Evolutionary conservation across 371 early-diverging fungal species (phyloP), one percentile per base, ranked within the genome.

Genomic region (Phascolomyces articulosus): DNA sequence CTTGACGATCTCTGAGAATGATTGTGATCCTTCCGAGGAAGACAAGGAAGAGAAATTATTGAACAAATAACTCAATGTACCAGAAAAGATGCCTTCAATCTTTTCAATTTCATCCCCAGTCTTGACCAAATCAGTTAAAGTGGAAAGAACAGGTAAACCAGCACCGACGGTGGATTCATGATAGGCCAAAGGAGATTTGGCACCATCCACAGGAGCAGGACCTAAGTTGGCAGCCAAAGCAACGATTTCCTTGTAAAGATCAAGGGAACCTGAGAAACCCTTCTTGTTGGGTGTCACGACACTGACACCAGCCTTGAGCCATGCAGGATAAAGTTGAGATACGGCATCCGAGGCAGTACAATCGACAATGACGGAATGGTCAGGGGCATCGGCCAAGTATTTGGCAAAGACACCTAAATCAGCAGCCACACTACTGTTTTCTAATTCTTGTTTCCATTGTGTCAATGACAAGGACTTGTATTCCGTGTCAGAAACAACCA

Each of bases 161-260:
- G 99, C 99, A 55, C 98, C 99, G n/a, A 97, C 98, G 20, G 97
- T 98, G 38, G 94, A 85, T 78, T 98, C 99, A 72, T 98, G 96
- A 74, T 88, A 92, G 34, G 90, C 88, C 23, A 89, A 67, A 21
- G 89, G 88, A 15, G 75, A 77, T 23, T 71, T 68, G 11, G 64
- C 66, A 20, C 57, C 56, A 40, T 66, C 60, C 0, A n/a, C n/a
- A 11, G 34, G 6, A 11, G 38, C n/a, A 4, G 24, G 40, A 23
- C 65, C 67, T 40, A 69, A 44, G 53, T 78, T 72, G 55, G 69
- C 74, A 26, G 89, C 72, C 63, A 87, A 68, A 23, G 81, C 70
- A 58, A 78, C 73, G 68, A 97, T 95, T 68, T 84, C 82, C 55
- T 87, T 84, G 82, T 86, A 97, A 26, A 95, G 78, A 16, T 65